A percentile compares a stretch with the other conserved stretches of the same genome.
Evolutionary conservation across 108 stramenopile species (phyloP).

Genomic region (Conticribra weissflogii): DNA sequence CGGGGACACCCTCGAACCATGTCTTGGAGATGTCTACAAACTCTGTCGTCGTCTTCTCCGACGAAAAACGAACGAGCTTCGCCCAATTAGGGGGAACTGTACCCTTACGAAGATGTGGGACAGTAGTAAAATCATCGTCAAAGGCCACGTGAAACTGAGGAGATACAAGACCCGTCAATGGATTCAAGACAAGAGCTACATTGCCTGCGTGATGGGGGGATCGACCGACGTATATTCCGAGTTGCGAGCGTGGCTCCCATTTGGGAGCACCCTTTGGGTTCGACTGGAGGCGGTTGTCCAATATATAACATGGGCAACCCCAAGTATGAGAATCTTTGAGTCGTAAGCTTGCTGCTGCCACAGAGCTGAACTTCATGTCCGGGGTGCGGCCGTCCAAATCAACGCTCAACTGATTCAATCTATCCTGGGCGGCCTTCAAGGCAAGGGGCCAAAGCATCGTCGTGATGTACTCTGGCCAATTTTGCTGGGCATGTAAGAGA

Average conservation of each 20-base stretch:
- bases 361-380: not conserved
- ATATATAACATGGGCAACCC: not conserved
- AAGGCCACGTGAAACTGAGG: not conserved
- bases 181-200: not conserved
- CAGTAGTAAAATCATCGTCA: not conserved
- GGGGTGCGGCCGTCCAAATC: not conserved
- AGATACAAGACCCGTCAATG: not conserved
- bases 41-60: not conserved
- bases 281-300: not conserved
- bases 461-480: not conserved
- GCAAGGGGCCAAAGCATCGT: not conserved
- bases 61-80: not conserved
- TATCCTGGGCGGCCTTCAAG: not conserved
- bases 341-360: not conserved
- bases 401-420: not conserved
- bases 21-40: not conserved
- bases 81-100: not conserved
- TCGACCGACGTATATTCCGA: not conserved
- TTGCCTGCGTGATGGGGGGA: not conserved
- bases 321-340: not conserved
- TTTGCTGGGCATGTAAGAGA: not conserved
- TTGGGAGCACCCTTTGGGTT: not conserved
- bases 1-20: not conserved
- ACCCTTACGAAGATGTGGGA: not conserved
- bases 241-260: not conserved